phyloP scores from a whole-genome alignment of 177 flowering plant species.

The Vitis hybrid region DNA sequence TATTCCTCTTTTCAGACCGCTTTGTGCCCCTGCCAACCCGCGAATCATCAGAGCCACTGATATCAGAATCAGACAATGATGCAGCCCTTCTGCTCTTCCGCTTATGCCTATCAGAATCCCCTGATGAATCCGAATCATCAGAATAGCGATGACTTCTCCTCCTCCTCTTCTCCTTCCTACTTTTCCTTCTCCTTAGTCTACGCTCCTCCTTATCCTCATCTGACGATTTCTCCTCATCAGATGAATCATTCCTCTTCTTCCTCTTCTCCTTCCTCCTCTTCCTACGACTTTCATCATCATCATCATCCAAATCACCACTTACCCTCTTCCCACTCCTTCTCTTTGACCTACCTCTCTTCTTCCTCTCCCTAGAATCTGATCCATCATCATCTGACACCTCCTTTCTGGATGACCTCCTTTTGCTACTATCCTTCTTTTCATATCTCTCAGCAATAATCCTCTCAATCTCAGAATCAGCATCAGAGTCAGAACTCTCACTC shows the following conservation, averaged over 20 bases:
- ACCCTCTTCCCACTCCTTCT: conserved; percentile 39
- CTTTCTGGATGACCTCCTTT: conserved; percentile 28
- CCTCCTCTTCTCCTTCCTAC: conserved; percentile 63
- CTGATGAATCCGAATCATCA: conserved; percentile 33
- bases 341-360: conserved; percentile 55
- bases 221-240: conserved; percentile 35
- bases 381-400: conserved; percentile 35
- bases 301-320: conserved; percentile 44
- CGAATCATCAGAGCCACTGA: conserved; percentile 51
- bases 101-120: conserved; percentile 35
- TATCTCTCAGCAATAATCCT: conserved; percentile 61
- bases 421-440: conserved; percentile 55
- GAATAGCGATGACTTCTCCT: conserved; percentile 46
- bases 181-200: conserved; percentile 26
- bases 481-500: conserved; percentile 82
- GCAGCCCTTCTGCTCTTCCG: conserved; percentile 46
- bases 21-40: conserved; percentile 57
- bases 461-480: conserved; percentile 86
- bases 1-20: conserved; percentile 59
- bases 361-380: conserved; percentile 43
- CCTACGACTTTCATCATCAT: conserved; percentile 43
- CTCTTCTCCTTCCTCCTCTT: conserved; percentile 53
- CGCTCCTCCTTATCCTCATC: conserved; percentile 30
- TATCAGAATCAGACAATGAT: conserved; percentile 47
- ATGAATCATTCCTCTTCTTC: conserved; percentile 45